Evolutionary conservation across 805 yeast genomes (phyloP), one percentile per base, ranked within the genome.

Genomic region (Pichia heedii): DNA sequence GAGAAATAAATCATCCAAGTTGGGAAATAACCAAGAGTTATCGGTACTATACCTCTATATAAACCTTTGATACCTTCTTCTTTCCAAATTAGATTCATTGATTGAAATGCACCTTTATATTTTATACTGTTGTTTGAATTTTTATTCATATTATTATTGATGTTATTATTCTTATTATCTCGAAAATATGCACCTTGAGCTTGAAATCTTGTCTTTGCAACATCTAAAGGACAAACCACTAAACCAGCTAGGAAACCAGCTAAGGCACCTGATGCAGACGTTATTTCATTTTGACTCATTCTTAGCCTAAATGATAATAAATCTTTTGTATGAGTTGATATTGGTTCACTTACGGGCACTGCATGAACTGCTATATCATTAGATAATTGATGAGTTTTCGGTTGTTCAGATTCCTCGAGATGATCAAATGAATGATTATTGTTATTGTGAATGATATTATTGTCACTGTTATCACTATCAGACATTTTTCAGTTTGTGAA

Each of bases 1-100:
- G 90, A 74, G 64, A 93, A 93, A 60, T 93, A 93, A 38, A 93
- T 84, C 71, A 88, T 88, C 98, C 98, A 93, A 0, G 97, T 87
- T 15, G 98, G 98, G 54, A 93, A 79, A 62, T 93, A 93, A 0
- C 98, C 98, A 40, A 90, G 63, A 1, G 90, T 74, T 33, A 90
- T 87, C n/a, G 98, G 97, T 2, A 82, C 82, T 21, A 93, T 65
- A 5, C 98, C 98, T 48, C 95, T 69, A 60, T 93, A 93, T 13
- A 93, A 68, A 0, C 97, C 97, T 34, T 76, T 63, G 1, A 78
- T 54, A 10, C 97, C 96, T 64, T 89, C 97, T 44, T 88, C 90
- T 33, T 63, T 60, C 45, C 77, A 64, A 18, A 90, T 89, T 2
- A 81, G 71, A 21, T 66, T 57, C 57, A 88, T 65, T 0, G 95